Evolutionary conservation across 164 flowering plant species (phyloP), one percentile per base, ranked within the genome.

Genomic region (Hamamelis virginiana): DNA sequence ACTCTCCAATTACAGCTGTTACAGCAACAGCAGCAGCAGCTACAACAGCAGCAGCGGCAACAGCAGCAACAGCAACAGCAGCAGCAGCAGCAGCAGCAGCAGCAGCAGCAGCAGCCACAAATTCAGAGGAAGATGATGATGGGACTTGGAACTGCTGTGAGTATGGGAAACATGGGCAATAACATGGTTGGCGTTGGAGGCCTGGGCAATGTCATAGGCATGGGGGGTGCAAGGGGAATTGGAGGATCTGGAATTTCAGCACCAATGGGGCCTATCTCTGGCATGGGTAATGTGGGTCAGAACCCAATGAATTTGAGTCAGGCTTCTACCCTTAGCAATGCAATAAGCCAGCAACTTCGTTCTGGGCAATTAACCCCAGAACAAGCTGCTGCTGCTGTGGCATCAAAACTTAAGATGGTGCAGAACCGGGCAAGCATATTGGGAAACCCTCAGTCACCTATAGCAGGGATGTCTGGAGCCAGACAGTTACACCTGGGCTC

Each of bases 111-210:
- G 72, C 85, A 80, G 48, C 66, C 72, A 48, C 87, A 72, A 60
- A 75, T 81, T 84, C 91, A 78, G 67, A 85, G 92, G 81, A 91
- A 86, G 65, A 78, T 87, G 85, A 80, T 86, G 87, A 78, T 84
- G 85, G 88, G 88, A 28, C 83, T 85, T 51, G 91, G 92, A 72
- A 62, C 80, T 66, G 79, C 78, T 65, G 73, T 85, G 76, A 83
- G 88, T 64, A 85, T 87, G 82, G 90, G 88, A 10, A 85, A 75
- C 77, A 82, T 87, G 78, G 78, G 84, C 56, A 88, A 78, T 73
- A 88, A 75, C 75, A 80, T 87, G 76, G 89, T 82, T 62, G 90
- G 92, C 25, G 82, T 90, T 48, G 86, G 89, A 45, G 83, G 87
- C 45, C 69, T 90, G 25, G 82, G 87, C 43, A 87, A 73, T 77